Base-by-base conservation (phyloP, 2,329 filamentous ascomycete species). In the Trichoderma citrinoviride region DNA sequence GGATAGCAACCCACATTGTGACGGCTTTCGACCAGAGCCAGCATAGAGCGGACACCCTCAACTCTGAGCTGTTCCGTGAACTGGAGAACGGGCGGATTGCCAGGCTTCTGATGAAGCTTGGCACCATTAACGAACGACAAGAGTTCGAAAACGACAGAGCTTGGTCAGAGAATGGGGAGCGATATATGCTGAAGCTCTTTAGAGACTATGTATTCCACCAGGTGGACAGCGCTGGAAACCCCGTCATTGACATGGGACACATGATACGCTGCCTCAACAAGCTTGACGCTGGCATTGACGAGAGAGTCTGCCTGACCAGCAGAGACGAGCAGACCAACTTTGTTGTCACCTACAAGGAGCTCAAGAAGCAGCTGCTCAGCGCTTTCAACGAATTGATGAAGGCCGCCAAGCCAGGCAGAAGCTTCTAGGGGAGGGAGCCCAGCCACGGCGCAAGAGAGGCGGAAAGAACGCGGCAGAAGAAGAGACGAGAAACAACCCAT, bases 121-220 rank as follows among this genome's bases (percentile, higher is more conserved):
- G 91, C 67, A 85, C 91, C 65, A 87, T 99, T 74, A 95, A 95
- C 72, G 95, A 99, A 76, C 87, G 95, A 12, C 91, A 90, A 1
- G 94, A 98, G 73, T 90, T 90, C 67, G 90, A 92, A 61, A 87
- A 88, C 46, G 90, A 93, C 67, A 80, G 84, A 0, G 82, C 86
- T 55, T 99, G 95, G 94, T 91, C 92, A 5, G 94, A 98, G 76
- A 95, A 91, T 54, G 94, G 94, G 27, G 92, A 97, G 72, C 87
- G 93, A 29, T 98, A 97, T 75, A 90, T 92, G 74, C 82, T 99
- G 68, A 97, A 97, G 78, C 84, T 99, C 8, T 98, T 98, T 81
- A 87, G 95, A 56, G 95, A 99, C 77, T 98, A 96, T 72, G 92
- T 97, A 46, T 99, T 98, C 78, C 95, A 99, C 76, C 93, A 96